These are phyloP conservation scores for Aspergillus neotritici DNA, from an alignment of 2,329 filamentous ascomycete species.

Conservation along the genomic window DNA sequence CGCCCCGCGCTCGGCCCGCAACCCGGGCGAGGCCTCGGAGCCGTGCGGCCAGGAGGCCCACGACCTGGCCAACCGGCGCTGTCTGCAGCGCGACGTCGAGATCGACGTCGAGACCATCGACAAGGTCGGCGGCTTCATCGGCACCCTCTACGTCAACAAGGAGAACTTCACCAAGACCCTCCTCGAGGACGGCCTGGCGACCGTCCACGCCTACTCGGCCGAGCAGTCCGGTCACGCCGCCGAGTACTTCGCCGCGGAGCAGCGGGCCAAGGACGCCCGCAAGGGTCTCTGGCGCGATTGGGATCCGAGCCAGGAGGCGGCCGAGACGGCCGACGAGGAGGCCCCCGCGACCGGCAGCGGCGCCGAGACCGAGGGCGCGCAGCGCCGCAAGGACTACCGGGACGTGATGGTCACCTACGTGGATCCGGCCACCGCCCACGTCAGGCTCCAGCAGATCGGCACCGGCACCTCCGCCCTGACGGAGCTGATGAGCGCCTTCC, in stretches of 20 bases:
- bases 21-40: conserved; percentile 74
- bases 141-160: conserved; percentile 84
- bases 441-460: conserved; percentile 90
- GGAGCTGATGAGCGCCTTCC: conserved; percentile 84
- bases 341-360: conserved; percentile 44
- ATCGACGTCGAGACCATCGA: conserved; percentile 92
- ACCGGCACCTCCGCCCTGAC: conserved; percentile 79
- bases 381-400: conserved; percentile 80
- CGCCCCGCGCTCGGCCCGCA: conserved; percentile 78
- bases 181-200: conserved; percentile 87
- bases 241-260: conserved; percentile 82
- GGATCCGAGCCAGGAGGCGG: conserved; percentile 80
- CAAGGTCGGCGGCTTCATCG: conserved; percentile 96
- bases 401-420: conserved; percentile 91
- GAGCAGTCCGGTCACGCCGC: conserved; percentile 87
- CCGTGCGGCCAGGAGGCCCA: conserved; percentile 93
- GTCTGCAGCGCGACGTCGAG: conserved; percentile 91
- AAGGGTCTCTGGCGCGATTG: conserved; percentile 92
- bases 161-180: conserved; percentile 93
- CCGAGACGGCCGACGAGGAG: conserved; percentile 52
- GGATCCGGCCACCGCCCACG: conserved; percentile 64
- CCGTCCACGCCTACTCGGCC: conserved; percentile 89
- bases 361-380: conserved; percentile 51
- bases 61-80: conserved; percentile 80
- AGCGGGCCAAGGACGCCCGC: conserved; percentile 78